Evolutionary conservation across 345 rosid genomes (phyloP).

Genomic region (Ailanthus altissimus): DNA sequence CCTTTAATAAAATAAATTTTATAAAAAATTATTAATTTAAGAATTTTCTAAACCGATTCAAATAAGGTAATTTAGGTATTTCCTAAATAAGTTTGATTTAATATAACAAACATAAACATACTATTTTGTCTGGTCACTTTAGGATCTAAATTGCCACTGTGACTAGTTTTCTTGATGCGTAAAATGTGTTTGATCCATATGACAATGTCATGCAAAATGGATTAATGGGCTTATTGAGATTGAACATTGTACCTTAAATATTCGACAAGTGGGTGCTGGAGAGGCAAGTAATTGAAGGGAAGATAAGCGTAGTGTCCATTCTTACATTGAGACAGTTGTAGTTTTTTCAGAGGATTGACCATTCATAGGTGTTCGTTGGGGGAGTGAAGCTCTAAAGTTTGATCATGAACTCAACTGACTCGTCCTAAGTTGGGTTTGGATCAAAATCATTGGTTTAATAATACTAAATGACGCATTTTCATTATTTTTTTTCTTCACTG

Average conservation of each 20-base stretch:
- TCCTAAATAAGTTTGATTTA: no score
- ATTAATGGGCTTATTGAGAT: conserved; percentile 87
- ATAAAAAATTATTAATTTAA: no score
- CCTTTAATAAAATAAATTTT: no score
- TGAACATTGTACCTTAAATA: conserved; percentile 82
- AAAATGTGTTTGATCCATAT: conserved; percentile 93
- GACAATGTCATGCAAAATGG: conserved; percentile 94
- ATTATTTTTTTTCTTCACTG: conserved; percentile 67
- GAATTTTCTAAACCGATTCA: no score
- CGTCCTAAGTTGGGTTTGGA: conserved; percentile 7
- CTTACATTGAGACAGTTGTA: conserved; percentile 88
- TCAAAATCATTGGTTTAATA: conserved; percentile 19
- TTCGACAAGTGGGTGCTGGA: conserved; percentile 74
- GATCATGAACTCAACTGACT: conserved; percentile 59
- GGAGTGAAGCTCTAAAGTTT: conserved; percentile 78
- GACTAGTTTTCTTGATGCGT: conserved; percentile 82
- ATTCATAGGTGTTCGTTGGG: conserved; percentile 65
- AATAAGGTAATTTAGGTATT: no score
- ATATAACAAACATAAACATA: conserved; percentile 81
- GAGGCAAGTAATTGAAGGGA: conserved; percentile 74
- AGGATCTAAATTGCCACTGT: conserved; percentile 89
- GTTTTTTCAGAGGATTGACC: conserved; percentile 91
- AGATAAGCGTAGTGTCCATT: conserved; percentile 90
- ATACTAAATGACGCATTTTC: conserved; percentile 16
- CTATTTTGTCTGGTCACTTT: conserved; percentile 92